A percentile compares a stretch with the other conserved stretches of the same genome.
Evolutionary conservation across 2,329 filamentous ascomycete species (phyloP).

Genomic region (Colletotrichum sp.): DNA sequence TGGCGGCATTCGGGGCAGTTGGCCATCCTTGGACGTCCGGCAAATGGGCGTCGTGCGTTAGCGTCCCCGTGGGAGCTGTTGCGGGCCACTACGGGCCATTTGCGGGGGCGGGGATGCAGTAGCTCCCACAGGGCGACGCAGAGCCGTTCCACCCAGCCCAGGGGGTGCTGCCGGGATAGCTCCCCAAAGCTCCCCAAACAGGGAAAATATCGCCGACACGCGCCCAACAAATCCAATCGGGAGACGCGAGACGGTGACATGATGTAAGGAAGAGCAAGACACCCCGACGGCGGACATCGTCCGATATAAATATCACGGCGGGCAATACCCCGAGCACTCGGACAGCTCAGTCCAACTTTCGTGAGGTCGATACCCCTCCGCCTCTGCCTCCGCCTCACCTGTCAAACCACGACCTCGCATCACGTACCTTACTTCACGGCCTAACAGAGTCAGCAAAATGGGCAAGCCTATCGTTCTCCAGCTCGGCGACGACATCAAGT

Average conservation of each 20-base stretch:
- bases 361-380: background rate
- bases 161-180: background rate
- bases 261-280: background rate
- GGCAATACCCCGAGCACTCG: background rate
- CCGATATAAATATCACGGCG: slow-evolving; percentile 6
- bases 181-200: slow-evolving; percentile 8
- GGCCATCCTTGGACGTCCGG: slow-evolving; percentile 8
- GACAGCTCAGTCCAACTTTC: background rate
- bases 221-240: slow-evolving; percentile 9
- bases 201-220: slow-evolving; percentile 12
- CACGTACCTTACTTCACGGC: background rate
- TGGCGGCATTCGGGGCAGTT: background rate
- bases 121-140: background rate
- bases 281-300: background rate
- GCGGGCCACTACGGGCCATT: background rate
- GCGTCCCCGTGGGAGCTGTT: background rate
- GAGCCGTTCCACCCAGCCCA: background rate
- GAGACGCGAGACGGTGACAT: background rate
- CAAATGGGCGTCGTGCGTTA: background rate
- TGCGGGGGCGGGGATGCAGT: slow-evolving; percentile 1
- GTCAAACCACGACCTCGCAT: background rate
- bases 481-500: slow-evolving; percentile 20
- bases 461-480: slow-evolving; percentile 18
- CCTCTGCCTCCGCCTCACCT: background rate
- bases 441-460: background rate